Percentiles rank a stretch among this genome's conserved stretches.
Evolutionary conservation across 2,329 filamentous ascomycete genomes (phyloP).

Genomic region (Phoma sp.): DNA sequence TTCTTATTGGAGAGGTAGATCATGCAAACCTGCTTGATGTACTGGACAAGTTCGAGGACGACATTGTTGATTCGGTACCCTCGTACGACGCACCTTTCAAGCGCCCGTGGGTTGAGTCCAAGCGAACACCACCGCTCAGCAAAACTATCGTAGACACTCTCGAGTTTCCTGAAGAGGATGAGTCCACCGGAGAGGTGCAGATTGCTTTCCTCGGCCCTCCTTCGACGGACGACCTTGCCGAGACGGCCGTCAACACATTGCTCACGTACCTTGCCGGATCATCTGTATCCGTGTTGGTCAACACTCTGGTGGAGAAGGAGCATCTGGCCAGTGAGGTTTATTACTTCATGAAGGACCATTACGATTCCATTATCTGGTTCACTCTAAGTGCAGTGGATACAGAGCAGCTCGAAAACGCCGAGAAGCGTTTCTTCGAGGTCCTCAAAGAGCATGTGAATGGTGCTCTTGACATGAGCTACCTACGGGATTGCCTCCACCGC

Average conservation of each 20-base stretch:
- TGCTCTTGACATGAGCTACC: constrained; percentile 86
- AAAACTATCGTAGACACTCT: constrained; percentile 78
- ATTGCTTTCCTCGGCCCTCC: constrained; percentile 88
- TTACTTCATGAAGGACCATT: constrained; percentile 79
- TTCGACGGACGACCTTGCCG: constrained; percentile 69
- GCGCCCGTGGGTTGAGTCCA: constrained; percentile 89
- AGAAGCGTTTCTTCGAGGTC: constrained; percentile 84
- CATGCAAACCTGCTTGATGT: constrained; percentile 81
- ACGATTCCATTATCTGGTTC: constrained; percentile 84
- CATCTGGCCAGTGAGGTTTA: constrained; percentile 87
- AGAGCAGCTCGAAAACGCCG: constrained; percentile 81
- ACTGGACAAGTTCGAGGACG: constrained; percentile 86
- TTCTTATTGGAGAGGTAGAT: constrained; percentile 91
- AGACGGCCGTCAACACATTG: constrained; percentile 78
- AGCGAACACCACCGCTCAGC: constrained; percentile 74
- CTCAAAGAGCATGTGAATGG: constrained; percentile 81
- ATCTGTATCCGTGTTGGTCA: constrained; percentile 90
- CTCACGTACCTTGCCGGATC: constrained; percentile 91
- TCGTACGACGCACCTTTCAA: constrained; percentile 77
- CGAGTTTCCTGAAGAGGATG: constrained; percentile 95
- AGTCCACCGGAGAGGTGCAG: constrained; percentile 87
- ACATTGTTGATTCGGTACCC: constrained; percentile 83
- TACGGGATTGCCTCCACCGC: constrained; percentile 84
- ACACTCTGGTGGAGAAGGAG: constrained; percentile 90
- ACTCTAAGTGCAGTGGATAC: constrained; percentile 87